Evolutionary conservation across 139 green algal species (phyloP).

Genomic region (Yamagishiella unicocca): DNA sequence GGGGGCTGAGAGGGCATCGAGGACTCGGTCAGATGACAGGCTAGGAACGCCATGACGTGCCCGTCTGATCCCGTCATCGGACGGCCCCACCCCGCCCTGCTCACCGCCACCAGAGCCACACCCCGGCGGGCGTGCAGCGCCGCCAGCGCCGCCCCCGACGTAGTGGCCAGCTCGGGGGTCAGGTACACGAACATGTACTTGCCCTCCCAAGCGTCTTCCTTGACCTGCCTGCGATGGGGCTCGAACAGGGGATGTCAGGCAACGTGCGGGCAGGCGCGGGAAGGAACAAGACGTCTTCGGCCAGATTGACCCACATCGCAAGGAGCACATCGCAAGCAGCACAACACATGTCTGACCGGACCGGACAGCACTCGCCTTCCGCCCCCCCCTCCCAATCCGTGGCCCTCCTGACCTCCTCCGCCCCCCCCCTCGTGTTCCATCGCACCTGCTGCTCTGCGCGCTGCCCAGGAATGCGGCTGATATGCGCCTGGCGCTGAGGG

Average conservation of each 20-base stretch:
- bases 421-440: not conserved
- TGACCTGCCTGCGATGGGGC: slow-evolving; percentile 55
- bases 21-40: too few species aligned
- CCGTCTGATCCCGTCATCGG: too few species aligned
- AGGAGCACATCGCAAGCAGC: too few species aligned
- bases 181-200: slow-evolving; percentile 76
- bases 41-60: too few species aligned
- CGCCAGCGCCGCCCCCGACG: slow-evolving; percentile 44
- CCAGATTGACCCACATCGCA: too few species aligned
- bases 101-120: slow-evolving; percentile 72
- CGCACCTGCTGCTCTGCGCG: slow-evolving; percentile 62
- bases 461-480: slow-evolving; percentile 73
- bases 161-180: slow-evolving; percentile 74
- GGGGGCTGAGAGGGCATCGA: too few species aligned
- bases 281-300: too few species aligned
- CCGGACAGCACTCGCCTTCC: too few species aligned
- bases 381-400: too few species aligned
- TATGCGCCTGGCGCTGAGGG: slow-evolving; percentile 60
- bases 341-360: too few species aligned
- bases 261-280: too few species aligned
- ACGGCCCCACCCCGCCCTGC: slow-evolving; percentile 29
- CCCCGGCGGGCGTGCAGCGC: slow-evolving; percentile 55
- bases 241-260: too few species aligned
- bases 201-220: slow-evolving; percentile 65
- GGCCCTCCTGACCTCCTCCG: not conserved